Evolutionary conservation across 2,329 filamentous ascomycete genomes (phyloP).

Genomic region (Pyrenophora graminea): DNA sequence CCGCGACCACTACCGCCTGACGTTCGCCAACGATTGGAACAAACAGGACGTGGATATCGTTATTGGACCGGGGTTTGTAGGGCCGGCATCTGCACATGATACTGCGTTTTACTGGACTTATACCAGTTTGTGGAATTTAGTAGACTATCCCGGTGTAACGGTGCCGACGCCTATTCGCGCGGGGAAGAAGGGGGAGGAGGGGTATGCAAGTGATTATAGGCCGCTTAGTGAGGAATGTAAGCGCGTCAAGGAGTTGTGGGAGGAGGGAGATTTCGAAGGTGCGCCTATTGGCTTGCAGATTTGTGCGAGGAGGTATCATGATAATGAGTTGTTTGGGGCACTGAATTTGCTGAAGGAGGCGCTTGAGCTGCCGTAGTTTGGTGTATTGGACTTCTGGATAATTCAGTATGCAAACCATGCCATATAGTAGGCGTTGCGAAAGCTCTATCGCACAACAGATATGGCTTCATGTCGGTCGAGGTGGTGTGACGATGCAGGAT

Average conservation of each 20-base stretch:
- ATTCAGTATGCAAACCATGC: not conserved
- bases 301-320: constrained; percentile 25
- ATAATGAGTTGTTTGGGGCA: constrained; percentile 27
- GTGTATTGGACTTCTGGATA: not conserved
- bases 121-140: constrained; percentile 24
- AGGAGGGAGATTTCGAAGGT: constrained; percentile 20
- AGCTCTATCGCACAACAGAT: too few relatives aligned
- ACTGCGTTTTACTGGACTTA: constrained; percentile 31
- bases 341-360: constrained; percentile 22
- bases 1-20: constrained; percentile 19
- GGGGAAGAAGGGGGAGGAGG: constrained; percentile 10
- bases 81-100: constrained; percentile 25
- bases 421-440: not conserved
- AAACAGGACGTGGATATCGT: constrained; percentile 28
- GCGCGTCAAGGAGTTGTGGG: constrained; percentile 28
- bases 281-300: constrained; percentile 30
- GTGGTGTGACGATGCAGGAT: too few relatives aligned
- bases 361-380: constrained; percentile 15
- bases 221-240: constrained; percentile 24
- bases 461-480: too few relatives aligned
- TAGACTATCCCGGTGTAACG: constrained; percentile 28
- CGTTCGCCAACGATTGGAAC: constrained; percentile 23
- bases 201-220: constrained; percentile 19
- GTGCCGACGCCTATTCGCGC: constrained; percentile 23
- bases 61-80: constrained; percentile 26